These are phyloP conservation scores for Kluyveromyces lactis DNA, from an alignment of 805 yeast genomes.

Conservation along the genomic window DNA sequence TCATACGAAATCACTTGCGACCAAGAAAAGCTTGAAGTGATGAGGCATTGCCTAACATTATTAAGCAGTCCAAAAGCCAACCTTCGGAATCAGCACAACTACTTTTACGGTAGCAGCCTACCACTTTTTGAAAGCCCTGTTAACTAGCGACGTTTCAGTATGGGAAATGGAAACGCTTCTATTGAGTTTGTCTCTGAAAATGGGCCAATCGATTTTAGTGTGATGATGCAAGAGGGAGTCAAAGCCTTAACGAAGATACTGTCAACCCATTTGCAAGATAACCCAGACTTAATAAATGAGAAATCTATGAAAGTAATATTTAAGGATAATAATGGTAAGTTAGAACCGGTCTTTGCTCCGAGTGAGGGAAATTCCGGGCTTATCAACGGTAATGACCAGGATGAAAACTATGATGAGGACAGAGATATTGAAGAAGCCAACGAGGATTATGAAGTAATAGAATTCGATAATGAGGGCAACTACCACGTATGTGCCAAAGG, in stretches of 20 bases:
- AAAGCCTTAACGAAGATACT: conserved; percentile 25
- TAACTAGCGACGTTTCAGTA: background rate
- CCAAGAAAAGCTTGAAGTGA: too few species aligned
- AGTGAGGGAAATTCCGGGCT: background rate
- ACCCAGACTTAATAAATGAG: conserved; percentile 13
- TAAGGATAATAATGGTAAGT: conserved; percentile 9
- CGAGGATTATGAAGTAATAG: conserved; percentile 9
- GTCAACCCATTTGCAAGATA: conserved; percentile 22
- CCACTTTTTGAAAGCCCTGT: too few species aligned
- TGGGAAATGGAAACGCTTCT: conserved; percentile 9
- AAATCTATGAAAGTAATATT: conserved; percentile 20
- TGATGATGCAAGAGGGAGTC: conserved; percentile 30
- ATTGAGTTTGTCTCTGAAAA: conserved; percentile 20
- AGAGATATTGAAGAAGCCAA: background rate
- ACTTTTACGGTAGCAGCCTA: too few species aligned
- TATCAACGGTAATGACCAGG: background rate
- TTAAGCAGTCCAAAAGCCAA: too few species aligned
- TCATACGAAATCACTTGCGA: too few species aligned
- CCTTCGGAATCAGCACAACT: too few species aligned
- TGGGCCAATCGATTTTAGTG: conserved; percentile 25
- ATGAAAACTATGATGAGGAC: background rate
- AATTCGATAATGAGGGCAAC: conserved; percentile 12
- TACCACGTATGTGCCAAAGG: conserved; percentile 8
- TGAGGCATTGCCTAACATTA: too few species aligned
- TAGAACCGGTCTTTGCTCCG: conserved; percentile 3